Conservation (phyloP, 1,139 yeast genomes). For the Lipomyces yarrowii region DNA sequence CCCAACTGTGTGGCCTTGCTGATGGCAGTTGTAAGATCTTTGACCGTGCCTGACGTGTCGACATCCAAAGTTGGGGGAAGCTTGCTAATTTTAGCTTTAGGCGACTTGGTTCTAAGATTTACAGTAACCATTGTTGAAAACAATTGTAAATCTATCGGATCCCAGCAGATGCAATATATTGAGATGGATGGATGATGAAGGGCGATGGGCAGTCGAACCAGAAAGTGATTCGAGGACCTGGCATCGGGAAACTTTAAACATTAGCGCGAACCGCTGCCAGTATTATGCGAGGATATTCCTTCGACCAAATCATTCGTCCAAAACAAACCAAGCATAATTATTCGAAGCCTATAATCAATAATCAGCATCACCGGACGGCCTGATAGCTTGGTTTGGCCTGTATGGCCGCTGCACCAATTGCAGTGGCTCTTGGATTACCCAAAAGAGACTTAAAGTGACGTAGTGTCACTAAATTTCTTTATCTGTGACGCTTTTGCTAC, state of each 20-base stretch:
- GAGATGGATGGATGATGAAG: not conserved
- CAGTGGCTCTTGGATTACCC: too few relatives aligned
- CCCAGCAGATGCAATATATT: not conserved
- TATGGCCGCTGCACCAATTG: too few relatives aligned
- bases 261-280: not conserved
- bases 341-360: not conserved
- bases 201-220: not conserved
- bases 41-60: conserved; percentile 36
- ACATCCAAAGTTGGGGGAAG: conserved; percentile 40
- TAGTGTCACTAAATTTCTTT: not conserved
- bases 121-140: conserved; percentile 22
- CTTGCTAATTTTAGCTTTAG: conserved; percentile 33
- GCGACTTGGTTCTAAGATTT: conserved; percentile 27
- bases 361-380: not conserved
- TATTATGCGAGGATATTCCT: not conserved
- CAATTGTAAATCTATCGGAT: not conserved
- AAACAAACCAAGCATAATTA: too few relatives aligned
- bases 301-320: not conserved
- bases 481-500: not conserved
- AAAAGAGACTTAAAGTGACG: not conserved
- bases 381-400: not conserved
- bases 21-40: conserved; percentile 33
- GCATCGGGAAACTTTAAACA: not conserved
- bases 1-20: conserved; percentile 22
- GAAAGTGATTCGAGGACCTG: not conserved